phyloP scores from a whole-genome alignment of 164 flowering plant genomes.

The Macadamia integrifolia region DNA sequence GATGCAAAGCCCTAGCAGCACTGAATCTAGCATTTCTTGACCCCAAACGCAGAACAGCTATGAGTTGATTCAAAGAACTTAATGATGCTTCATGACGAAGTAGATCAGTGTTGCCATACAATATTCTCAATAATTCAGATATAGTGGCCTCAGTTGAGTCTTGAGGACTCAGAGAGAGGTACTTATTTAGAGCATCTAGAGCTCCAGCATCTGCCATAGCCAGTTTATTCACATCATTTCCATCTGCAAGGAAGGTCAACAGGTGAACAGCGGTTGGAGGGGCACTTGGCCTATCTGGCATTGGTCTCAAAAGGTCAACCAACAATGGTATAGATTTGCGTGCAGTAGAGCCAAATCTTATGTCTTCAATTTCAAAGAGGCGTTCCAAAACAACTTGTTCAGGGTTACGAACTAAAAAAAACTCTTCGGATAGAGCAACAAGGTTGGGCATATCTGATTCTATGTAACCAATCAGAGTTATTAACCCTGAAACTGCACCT shows the following conservation, averaged over 20 bases:
- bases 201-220: slow-evolving; percentile 91
- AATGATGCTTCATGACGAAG: slow-evolving; percentile 57
- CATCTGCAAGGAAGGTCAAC: slow-evolving; percentile 65
- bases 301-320: slow-evolving; percentile 83
- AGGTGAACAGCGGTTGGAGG: slow-evolving; percentile 66
- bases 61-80: slow-evolving; percentile 65
- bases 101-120: slow-evolving; percentile 62
- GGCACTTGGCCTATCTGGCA: slow-evolving; percentile 82
- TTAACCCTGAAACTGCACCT: slow-evolving; percentile 69
- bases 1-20: slow-evolving; percentile 67
- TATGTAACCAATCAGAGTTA: slow-evolving; percentile 52
- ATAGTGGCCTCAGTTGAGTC: slow-evolving; percentile 64
- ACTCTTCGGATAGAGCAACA: slow-evolving; percentile 65
- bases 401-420: slow-evolving; percentile 54
- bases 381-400: slow-evolving; percentile 63
- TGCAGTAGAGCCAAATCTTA: slow-evolving; percentile 61
- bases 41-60: slow-evolving; percentile 78
- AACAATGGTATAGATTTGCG: slow-evolving; percentile 71
- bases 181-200: slow-evolving; percentile 70
- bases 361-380: slow-evolving; percentile 76
- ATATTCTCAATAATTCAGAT: slow-evolving; percentile 57
- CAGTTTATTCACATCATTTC: slow-evolving; percentile 66
- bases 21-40: slow-evolving; percentile 69
- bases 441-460: slow-evolving; percentile 69
- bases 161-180: slow-evolving; percentile 80